Conservation (phyloP, 768 basidiomycete genomes). For the Russula brevipes region DNA sequence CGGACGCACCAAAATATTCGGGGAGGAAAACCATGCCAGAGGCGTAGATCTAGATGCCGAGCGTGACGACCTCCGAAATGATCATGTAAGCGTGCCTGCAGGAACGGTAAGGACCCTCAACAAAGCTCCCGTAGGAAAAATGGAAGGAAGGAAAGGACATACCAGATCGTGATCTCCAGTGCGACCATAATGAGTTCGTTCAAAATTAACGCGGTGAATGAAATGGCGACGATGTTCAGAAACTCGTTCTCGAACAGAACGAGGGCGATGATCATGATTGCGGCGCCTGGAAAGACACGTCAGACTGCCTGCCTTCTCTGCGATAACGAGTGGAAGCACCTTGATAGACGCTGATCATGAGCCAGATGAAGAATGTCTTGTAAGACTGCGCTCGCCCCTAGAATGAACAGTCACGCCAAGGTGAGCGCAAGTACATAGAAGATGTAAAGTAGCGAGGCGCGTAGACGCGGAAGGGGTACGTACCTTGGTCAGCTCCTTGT, state of each 20-base stretch:
- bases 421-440: not conserved
- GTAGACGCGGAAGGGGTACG: slow-evolving; percentile 5
- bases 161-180: slow-evolving; percentile 97
- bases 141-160: not conserved
- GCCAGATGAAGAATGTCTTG: slow-evolving; percentile 98
- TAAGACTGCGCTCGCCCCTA: slow-evolving; percentile 91
- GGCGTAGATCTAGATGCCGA: slow-evolving; percentile 87
- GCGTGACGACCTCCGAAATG: slow-evolving; percentile 82
- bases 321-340: slow-evolving; percentile 39
- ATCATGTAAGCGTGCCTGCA: slow-evolving; percentile 93
- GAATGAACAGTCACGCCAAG: slow-evolving; percentile 1
- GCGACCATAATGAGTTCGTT: slow-evolving; percentile 99
- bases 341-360: slow-evolving; percentile 97
- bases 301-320: not conserved
- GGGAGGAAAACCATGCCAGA: slow-evolving; percentile 90
- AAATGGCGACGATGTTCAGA: slow-evolving; percentile 96
- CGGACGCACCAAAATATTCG: slow-evolving; percentile 86
- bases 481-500: slow-evolving; percentile 96
- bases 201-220: slow-evolving; percentile 90
- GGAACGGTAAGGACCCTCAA: not conserved
- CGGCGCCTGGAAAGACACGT: slow-evolving; percentile 55
- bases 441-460: not conserved
- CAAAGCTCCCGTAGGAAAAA: not conserved
- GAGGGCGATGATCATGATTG: slow-evolving; percentile 97
- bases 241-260: slow-evolving; percentile 97